Conservation (phyloP, 305 asterid species). For the Solanum chacoense region DNA sequence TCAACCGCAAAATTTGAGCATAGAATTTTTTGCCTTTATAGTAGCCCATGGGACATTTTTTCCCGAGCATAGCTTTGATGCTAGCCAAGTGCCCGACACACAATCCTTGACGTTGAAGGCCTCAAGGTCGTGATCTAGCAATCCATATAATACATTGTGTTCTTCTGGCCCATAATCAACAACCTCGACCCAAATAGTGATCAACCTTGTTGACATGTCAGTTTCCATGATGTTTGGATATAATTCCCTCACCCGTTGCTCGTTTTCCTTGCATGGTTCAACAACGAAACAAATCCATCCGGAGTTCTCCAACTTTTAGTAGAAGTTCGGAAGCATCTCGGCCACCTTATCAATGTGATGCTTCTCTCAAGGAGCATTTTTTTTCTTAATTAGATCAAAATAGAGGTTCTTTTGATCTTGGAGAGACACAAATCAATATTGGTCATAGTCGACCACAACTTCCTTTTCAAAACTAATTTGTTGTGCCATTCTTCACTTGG, state of each 20-base stretch:
- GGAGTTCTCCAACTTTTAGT: background rate
- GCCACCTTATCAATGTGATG: background rate
- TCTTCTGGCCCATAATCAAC: background rate
- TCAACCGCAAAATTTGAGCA: background rate
- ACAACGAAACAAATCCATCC: background rate
- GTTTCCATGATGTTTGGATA: background rate
- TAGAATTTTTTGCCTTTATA: background rate
- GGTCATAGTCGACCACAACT: background rate
- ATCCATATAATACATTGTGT: background rate
- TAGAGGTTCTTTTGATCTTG: background rate
- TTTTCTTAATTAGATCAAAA: background rate
- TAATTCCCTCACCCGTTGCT: background rate
- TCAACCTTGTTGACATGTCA: background rate
- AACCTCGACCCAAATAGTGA: background rate
- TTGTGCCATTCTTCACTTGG: background rate
- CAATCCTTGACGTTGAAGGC: background rate
- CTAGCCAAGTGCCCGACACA: background rate
- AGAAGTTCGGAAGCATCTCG: background rate
- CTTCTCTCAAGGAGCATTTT: background rate
- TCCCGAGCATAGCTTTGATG: background rate
- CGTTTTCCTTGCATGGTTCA: background rate
- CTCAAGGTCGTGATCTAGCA: background rate
- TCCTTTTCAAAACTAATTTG: background rate
- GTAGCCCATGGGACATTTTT: background rate
- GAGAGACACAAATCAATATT: background rate